These are phyloP conservation scores for Monosporascus sp. DNA, from an alignment of 2,329 filamentous ascomycete species.

Conservation along the genomic window DNA sequence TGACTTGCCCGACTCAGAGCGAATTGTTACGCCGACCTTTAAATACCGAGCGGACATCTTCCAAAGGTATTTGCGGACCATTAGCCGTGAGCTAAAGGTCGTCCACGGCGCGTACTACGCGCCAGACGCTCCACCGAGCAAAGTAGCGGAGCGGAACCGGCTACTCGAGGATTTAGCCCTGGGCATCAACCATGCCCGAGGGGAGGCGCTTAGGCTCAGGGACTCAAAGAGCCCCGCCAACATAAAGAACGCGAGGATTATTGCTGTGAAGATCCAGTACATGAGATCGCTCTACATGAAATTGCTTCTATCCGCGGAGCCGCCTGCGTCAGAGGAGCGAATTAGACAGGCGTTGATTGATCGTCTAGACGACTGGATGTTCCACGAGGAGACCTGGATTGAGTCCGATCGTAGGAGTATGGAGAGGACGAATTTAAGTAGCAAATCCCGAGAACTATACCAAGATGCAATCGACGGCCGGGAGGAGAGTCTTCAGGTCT, in stretches of 20 bases:
- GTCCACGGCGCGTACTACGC: too few relatives aligned
- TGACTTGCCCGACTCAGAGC: not conserved
- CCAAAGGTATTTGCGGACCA: not conserved
- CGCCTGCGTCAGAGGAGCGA: not conserved
- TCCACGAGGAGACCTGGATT: constrained; percentile 7
- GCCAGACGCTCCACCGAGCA: not conserved
- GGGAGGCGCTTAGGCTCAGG: too few relatives aligned
- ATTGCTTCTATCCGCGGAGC: constrained; percentile 1
- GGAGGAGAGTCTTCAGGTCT: too few relatives aligned
- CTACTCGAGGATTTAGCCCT: too few relatives aligned
- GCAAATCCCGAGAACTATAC: too few relatives aligned
- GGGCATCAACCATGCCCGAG: too few relatives aligned
- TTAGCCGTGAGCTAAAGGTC: too few relatives aligned
- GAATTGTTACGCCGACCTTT: constrained; percentile 5
- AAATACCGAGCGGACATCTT: not conserved
- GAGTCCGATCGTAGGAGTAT: not conserved
- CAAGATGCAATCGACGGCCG: too few relatives aligned
- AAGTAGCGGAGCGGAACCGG: not conserved
- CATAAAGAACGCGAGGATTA: constrained; percentile 3
- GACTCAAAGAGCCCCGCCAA: not conserved
- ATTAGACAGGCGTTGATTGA: constrained; percentile 1
- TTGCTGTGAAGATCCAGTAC: constrained; percentile 1
- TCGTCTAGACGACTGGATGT: constrained; percentile 11
- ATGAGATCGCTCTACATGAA: constrained; percentile 6
- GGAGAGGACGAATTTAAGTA: not conserved